Conservation (phyloP, 2,329 filamentous ascomycete genomes). For the Pseudogymnoascus destructans region DNA sequence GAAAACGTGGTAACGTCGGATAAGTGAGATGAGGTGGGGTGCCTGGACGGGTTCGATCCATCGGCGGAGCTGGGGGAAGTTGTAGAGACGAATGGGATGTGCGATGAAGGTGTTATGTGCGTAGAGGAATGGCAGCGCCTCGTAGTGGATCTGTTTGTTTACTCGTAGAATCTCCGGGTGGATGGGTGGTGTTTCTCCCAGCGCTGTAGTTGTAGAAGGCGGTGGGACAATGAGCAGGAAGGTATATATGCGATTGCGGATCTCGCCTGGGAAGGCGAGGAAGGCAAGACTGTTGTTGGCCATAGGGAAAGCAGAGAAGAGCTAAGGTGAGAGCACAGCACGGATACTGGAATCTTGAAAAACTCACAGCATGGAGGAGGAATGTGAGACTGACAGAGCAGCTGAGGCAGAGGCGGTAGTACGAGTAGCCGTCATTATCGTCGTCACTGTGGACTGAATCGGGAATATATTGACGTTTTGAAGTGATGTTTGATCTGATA, state of each 20-base stretch:
- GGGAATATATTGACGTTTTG: not conserved
- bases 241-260: conserved; percentile 44
- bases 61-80: conserved; percentile 31
- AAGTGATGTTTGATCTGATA: not conserved
- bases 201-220: conserved; percentile 13
- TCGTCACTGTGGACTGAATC: conserved; percentile 4
- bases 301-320: not conserved
- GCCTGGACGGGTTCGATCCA: conserved; percentile 27
- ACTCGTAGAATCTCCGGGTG: conserved; percentile 30
- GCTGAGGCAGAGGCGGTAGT: not conserved
- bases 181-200: conserved; percentile 21
- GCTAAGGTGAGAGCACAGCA: not conserved
- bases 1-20: conserved; percentile 32
- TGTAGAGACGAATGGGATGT: conserved; percentile 33
- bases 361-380: not conserved
- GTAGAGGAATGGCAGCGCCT: conserved; percentile 35
- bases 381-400: not conserved
- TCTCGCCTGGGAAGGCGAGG: conserved; percentile 40
- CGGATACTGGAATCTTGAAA: not conserved
- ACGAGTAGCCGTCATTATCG: conserved; percentile 2
- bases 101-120: conserved; percentile 37
- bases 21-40: conserved; percentile 24
- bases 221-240: conserved; percentile 21
- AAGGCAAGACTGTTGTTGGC: conserved; percentile 14
- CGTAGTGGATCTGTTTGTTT: conserved; percentile 29